Base-by-base conservation (phyloP, 164 flowering plant species). In the Magnolia officinalis region DNA sequence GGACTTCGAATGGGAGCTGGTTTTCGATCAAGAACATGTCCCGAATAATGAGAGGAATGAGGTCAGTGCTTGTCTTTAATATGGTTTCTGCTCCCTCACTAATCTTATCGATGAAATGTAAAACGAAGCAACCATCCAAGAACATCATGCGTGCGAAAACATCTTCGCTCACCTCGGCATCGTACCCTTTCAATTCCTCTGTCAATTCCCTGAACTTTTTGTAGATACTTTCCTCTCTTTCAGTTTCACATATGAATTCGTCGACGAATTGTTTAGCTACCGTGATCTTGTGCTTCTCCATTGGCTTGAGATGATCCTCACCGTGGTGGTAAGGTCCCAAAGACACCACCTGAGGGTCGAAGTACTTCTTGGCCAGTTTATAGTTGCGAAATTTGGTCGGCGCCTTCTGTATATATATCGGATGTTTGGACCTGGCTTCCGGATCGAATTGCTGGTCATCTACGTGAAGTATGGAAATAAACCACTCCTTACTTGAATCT, bases 271-370 rank as follows among this genome's bases (percentile, higher is more conserved):
- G 65, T 2, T 19, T 8, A 21, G 64, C 49, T 18, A 75, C 78
- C 37, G 71, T 55, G 16, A 37, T 24, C 29, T 75, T 79, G 72
- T 79, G 72, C 10, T 8, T 24, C 49, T 75, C 81, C 81, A 79
- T 75, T 8, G 67, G 67, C 58, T 5, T 13, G 67, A 79, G 71
- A 31, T 23, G 0, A 23, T 59, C 13, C 7, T 72, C 29, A 19
- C 63, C 63, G 50, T 79, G 72, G 70, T 79, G 78, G 75, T 79
- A 79, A 49, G 81, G 78, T 23, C 81, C 81, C 26, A 80, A 68
- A 23, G 81, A 76, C 19, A 75, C 73, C 23, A 72, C n/a, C 50
- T 24, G 66, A 6, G 81, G 78, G 11, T 77, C 20, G 19, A 68
- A 26, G 51, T 18, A 37, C 8, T 21, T 70, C 11, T 37, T 20